Base-by-base conservation (phyloP, 164 flowering plant species). In the Kingdonia uniflora region DNA sequence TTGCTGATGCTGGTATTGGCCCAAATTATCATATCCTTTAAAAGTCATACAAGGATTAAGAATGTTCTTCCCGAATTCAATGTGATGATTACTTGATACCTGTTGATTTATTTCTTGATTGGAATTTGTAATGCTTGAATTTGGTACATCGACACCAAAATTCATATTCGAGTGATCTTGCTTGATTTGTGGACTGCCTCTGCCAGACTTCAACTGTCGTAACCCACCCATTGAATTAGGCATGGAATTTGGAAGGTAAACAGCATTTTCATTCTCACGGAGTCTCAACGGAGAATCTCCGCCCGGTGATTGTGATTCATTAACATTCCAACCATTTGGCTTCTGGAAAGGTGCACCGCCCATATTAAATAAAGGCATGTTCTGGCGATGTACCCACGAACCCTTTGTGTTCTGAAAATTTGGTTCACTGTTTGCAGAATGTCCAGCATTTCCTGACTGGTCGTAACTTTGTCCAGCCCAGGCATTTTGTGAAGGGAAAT, bases 401-500 rank as follows among this genome's bases (percentile, higher is more conserved):
- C 52, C 65, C 45, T 39, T 63, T 54, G 61, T 42, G 44, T 55
- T 57, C 20, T 56, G 70, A 42, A 59, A 19, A 56, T 62, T 59
- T 52, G 55, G 43, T 46, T 41, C 65, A 41, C 40, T 54, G 19
- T 54, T 65, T 13, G 51, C 14, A 6, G 47, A 38, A 48, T 54
- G 67, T 33, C 63, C 59, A 49, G 63, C 64, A 58, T 26, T 49
- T 46, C 64, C 66, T 49, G 68, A 66, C 57, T 68, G 76, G 51
- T 66, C 74, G 59, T 64, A 56, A 29, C 35, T 29, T 19, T 41
- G 43, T 17, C 70, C 54, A n/a, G 65, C 21, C 78, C 77, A 76
- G 47, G 62, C 60, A 58, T 56, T 56, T 48, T 39, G 70, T 15
- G 62, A 49, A 49, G 66, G 64, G 67, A 63, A 72, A 47, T 51